A percentile compares a stretch with the other conserved stretches of the same genome.
Evolutionary conservation across 805 yeast species (phyloP).

Genomic region (Candida silvicultrix): DNA sequence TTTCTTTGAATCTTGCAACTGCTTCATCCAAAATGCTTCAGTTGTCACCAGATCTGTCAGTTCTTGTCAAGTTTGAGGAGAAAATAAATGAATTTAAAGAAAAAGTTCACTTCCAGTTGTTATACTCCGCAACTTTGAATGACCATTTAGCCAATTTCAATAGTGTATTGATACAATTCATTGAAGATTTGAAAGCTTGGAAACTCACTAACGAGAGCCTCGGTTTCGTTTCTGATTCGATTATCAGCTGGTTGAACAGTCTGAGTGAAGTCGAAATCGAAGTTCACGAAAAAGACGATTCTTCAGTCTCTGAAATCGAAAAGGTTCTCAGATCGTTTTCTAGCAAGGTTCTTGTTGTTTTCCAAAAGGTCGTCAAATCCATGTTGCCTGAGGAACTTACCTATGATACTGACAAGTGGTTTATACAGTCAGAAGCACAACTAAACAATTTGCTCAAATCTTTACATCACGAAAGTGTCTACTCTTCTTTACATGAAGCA

Average conservation of each 20-base stretch:
- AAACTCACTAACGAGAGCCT: neutral
- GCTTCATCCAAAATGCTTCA: slow-evolving; percentile 12
- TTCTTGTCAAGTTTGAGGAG: slow-evolving; percentile 13
- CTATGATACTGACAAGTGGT: slow-evolving; percentile 66
- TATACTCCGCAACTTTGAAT: slow-evolving; percentile 11
- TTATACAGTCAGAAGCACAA: slow-evolving; percentile 41
- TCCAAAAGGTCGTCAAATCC: slow-evolving; percentile 44
- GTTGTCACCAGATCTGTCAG: slow-evolving; percentile 9
- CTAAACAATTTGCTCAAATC: slow-evolving; percentile 35
- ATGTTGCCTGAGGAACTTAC: slow-evolving; percentile 19
- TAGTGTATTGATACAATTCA: neutral
- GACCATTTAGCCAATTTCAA: neutral
- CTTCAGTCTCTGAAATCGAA: slow-evolving; percentile 36
- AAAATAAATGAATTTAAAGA: slow-evolving; percentile 10
- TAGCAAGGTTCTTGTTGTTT: slow-evolving; percentile 54
- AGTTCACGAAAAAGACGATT: neutral
- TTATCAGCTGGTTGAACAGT: neutral
- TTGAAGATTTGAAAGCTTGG: neutral
- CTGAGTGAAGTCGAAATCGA: neutral
- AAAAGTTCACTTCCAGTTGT: slow-evolving; percentile 8
- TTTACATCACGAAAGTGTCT: slow-evolving; percentile 33
- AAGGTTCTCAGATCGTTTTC: slow-evolving; percentile 41
- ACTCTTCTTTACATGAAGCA: slow-evolving; percentile 28
- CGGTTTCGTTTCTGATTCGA: neutral
- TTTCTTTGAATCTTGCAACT: slow-evolving; percentile 20